Evolutionary conservation across 208 protist species (phyloP).

Genomic region (Crithidia fasciculata): DNA sequence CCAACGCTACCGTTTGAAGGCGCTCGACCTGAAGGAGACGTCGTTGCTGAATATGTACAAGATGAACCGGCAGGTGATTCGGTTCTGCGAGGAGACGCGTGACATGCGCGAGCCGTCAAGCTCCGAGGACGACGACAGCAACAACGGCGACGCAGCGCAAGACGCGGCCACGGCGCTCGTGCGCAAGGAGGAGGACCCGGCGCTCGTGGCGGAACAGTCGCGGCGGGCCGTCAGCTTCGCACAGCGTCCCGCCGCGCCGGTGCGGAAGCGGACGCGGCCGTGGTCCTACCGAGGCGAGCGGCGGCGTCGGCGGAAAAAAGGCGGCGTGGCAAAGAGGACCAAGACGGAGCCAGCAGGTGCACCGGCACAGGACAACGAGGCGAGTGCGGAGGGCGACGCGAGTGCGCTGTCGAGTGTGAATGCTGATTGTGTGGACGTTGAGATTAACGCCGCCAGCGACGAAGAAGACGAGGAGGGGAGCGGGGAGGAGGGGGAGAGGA

Average conservation of each 20-base stretch:
- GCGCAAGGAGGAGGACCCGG: conserved; percentile 32
- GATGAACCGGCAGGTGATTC: conserved; percentile 74
- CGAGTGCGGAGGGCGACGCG: not conserved
- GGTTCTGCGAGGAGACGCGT: conserved; percentile 80
- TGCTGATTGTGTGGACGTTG: too few species aligned
- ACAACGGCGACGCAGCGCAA: not conserved
- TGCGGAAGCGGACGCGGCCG: conserved; percentile 10
- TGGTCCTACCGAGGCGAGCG: conserved; percentile 43
- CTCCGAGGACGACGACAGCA: conserved; percentile 20
- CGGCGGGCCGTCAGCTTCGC: conserved; percentile 36
- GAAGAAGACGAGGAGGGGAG: not conserved
- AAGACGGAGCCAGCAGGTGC: not conserved
- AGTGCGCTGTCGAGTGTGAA: not conserved
- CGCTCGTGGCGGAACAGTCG: conserved; percentile 28
- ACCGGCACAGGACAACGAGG: not conserved
- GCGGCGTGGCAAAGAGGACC: not conserved
- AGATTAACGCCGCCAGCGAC: not conserved
- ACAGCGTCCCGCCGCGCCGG: conserved; percentile 18
- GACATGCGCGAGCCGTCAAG: conserved; percentile 59
- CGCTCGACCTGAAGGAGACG: conserved; percentile 82
- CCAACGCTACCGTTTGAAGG: conserved; percentile 71
- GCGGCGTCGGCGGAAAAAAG: conserved; percentile 23
- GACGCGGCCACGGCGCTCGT: conserved; percentile 15
- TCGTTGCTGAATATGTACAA: conserved; percentile 83
- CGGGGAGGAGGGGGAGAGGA: not conserved